phyloP scores from a whole-genome alignment of 176 grass and related monocot genomes.

The Luzula sylvatica region DNA sequence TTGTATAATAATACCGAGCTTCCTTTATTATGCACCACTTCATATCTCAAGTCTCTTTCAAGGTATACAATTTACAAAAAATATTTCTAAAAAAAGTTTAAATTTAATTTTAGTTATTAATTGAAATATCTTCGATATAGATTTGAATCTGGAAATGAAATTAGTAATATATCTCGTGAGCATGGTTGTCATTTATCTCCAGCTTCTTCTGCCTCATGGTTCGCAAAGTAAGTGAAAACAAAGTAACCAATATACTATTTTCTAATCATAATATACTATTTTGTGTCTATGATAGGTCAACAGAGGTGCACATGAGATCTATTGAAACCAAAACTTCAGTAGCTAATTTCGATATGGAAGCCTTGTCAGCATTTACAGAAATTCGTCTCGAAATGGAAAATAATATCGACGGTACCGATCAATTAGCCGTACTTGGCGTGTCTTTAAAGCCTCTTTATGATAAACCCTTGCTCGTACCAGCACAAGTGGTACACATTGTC shows the following conservation, averaged over 20 bases:
- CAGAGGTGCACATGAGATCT: constrained; percentile 53
- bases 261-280: too few relatives aligned
- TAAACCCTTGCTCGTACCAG: constrained; percentile 31
- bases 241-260: neutral
- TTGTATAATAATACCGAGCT: constrained; percentile 54
- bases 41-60: constrained; percentile 30
- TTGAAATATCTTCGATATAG: constrained; percentile 31
- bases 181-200: constrained; percentile 59
- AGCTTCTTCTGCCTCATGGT: constrained; percentile 64
- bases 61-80: constrained; percentile 35
- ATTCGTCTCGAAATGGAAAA: constrained; percentile 53
- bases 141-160: constrained; percentile 34
- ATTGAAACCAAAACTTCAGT: constrained; percentile 34
- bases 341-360: constrained; percentile 47
- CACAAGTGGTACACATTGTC: constrained; percentile 51
- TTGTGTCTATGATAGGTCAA: constrained; percentile 35
- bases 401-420: constrained; percentile 16
- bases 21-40: constrained; percentile 46
- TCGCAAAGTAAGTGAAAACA: constrained; percentile 55
- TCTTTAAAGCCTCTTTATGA: constrained; percentile 35
- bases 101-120: constrained; percentile 24
- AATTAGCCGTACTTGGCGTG: constrained; percentile 49
- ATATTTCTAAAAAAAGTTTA: neutral
- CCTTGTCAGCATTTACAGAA: constrained; percentile 69
- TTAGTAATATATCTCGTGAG: constrained; percentile 33